Evolutionary conservation across 495 filamentous ascomycete genomes (phyloP), one percentile per base, ranked within the genome.

Genomic region (Parmelia sp.): DNA sequence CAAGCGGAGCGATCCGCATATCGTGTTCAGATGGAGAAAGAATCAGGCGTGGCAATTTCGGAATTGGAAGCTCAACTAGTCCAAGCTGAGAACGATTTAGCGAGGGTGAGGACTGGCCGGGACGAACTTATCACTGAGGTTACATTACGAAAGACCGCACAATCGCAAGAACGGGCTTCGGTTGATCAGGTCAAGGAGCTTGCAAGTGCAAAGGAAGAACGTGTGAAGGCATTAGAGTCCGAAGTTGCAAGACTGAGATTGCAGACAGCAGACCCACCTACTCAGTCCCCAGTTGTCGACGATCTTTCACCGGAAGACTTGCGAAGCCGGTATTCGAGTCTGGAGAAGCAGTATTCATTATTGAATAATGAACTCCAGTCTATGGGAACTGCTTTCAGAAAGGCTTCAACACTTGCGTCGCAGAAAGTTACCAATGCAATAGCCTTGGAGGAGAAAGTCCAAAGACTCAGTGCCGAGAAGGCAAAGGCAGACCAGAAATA

Each of bases 401-500:
- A 91, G 71, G 86, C 92, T 36, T 88, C 89, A 65, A 85, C 84
- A 21, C 74, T 96, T 33, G 90, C 90, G n/a, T 85, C 86, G 23
- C 90, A 90, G 73, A 97, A 96, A 74, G 85, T 96, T 25, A 80
- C 85, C 62, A 91, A 94, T 63, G 83, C 88, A 58, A 73, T 79
- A 10, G 83, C 82, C 4, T 75, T 89, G 68, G 94, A 97, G 76
- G 92, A 97, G 56, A 87, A 87, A 66, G 78, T 95, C 45, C 80
- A 83, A 33, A 77, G 88, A 8, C 77, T 94, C 14, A 83, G 80
- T 4, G 92, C 91, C 0, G 94, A 98, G 74, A 98, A 97, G 74
- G 84, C 86, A 40, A 97, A 96, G 71, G 95, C 95, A 0, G 92
- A 97, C 70, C 92, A 97, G 73, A 97, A 97, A 74, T 98, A 96